Percentiles rank a stretch among this genome's conserved stretches.
Evolutionary conservation across 345 rosid species (phyloP).

Genomic region (Citrus sp.): DNA sequence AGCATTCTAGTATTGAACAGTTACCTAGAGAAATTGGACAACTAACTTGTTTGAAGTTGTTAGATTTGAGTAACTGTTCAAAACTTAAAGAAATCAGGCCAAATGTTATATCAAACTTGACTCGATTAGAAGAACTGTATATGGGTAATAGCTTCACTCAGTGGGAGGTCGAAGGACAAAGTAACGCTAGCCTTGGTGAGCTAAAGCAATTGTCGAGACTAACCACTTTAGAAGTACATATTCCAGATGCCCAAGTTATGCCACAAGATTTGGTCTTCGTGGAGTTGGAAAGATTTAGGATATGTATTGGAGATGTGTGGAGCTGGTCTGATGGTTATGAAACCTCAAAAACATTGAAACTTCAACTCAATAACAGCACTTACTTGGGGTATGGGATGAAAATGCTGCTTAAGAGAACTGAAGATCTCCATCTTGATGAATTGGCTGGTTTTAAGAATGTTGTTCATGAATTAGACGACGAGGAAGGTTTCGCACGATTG

Average conservation of each 20-base stretch:
- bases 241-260: background rate
- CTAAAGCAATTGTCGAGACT: conserved; percentile 16
- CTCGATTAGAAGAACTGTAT: conserved; percentile 20
- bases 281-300: background rate
- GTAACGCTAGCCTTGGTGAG: conserved; percentile 22
- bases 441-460: background rate
- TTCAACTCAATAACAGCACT: background rate
- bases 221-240: background rate
- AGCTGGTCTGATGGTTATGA: background rate
- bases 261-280: background rate
- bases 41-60: conserved; percentile 5
- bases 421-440: conserved; percentile 12
- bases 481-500: too few species aligned
- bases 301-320: background rate
- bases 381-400: background rate
- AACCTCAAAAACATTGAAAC: background rate
- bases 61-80: conserved; percentile 19
- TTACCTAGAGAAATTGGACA: conserved; percentile 15
- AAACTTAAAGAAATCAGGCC: conserved; percentile 18
- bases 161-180: conserved; percentile 19
- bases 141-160: conserved; percentile 4
- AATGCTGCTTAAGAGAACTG: conserved; percentile 10
- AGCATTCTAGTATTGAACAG: background rate
- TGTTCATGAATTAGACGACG: background rate
- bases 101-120: conserved; percentile 10